These are phyloP conservation scores for Leccinum subgranulosum DNA, from an alignment of 768 basidiomycete species.

Conservation along the genomic window DNA sequence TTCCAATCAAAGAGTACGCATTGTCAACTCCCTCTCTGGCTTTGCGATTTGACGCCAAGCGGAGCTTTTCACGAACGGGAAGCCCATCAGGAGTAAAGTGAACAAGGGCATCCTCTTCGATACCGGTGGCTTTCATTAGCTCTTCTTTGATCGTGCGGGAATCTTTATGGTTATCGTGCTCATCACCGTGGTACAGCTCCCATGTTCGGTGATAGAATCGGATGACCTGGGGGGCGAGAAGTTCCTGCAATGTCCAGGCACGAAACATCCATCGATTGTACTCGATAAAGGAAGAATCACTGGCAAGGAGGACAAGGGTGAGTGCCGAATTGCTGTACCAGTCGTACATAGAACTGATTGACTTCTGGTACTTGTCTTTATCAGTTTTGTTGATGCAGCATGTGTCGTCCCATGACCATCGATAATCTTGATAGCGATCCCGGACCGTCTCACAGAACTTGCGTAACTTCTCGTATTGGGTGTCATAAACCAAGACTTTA, in stretches of 20 bases:
- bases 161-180: constrained; percentile 5
- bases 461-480: constrained; percentile 6
- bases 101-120: background rate
- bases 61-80: constrained; percentile 9
- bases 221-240: constrained; percentile 10
- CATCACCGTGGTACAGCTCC: constrained; percentile 2
- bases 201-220: constrained; percentile 11
- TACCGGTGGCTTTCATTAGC: background rate
- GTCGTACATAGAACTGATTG: constrained; percentile 11
- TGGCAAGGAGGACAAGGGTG: constrained; percentile 10
- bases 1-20: constrained; percentile 14
- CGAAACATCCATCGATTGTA: constrained; percentile 16
- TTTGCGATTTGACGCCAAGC: constrained; percentile 10
- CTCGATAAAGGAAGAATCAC: constrained; percentile 1
- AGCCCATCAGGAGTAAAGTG: constrained; percentile 4
- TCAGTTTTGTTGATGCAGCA: constrained; percentile 8
- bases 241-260: constrained; percentile 14
- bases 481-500: background rate
- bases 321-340: constrained; percentile 12
- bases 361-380: background rate
- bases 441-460: constrained; percentile 7
- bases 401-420: constrained; percentile 13
- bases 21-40: constrained; percentile 5
- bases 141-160: background rate
- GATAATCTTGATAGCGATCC: background rate